These are phyloP conservation scores for Penicillium sp. DNA, from an alignment of 2,329 filamentous ascomycete species.

Conservation along the genomic window DNA sequence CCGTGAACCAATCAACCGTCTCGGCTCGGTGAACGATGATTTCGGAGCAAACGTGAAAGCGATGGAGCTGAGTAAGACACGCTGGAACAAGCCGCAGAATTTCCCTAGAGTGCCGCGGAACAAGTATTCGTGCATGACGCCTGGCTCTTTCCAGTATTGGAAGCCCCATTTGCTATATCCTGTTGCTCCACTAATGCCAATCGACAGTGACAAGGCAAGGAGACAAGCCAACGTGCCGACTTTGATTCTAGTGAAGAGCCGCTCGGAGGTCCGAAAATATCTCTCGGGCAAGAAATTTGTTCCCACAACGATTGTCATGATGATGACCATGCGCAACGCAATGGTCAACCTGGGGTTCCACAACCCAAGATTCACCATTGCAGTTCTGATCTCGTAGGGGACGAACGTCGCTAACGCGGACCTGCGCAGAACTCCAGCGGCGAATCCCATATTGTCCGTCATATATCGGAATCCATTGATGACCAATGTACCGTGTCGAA, in stretches of 20 bases:
- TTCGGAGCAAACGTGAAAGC: slow-evolving; percentile 56
- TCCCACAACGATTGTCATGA: slow-evolving; percentile 59
- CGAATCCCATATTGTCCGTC: slow-evolving; percentile 41
- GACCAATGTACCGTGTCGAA: slow-evolving; percentile 42
- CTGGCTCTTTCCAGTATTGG: slow-evolving; percentile 52
- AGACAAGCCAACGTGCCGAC: slow-evolving; percentile 52
- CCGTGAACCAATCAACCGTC: slow-evolving; percentile 2
- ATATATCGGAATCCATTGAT: slow-evolving; percentile 44
- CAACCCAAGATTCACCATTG: slow-evolving; percentile 63
- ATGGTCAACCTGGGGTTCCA: slow-evolving; percentile 51
- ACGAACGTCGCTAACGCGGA: slow-evolving; percentile 48
- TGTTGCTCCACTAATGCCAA: slow-evolving; percentile 55
- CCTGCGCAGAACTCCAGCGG: slow-evolving; percentile 48
- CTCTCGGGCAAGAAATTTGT: slow-evolving; percentile 52
- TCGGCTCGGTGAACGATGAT: slow-evolving; percentile 57
- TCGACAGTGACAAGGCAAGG: slow-evolving; percentile 52
- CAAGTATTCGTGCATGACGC: slow-evolving; percentile 52
- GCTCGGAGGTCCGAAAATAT: slow-evolving; percentile 52
- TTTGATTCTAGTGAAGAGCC: slow-evolving; percentile 52
- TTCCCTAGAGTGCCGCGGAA: slow-evolving; percentile 49
- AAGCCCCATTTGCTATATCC: slow-evolving; percentile 52
- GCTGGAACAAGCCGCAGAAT: slow-evolving; percentile 53
- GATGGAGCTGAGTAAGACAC: slow-evolving; percentile 53
- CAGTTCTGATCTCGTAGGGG: slow-evolving; percentile 65
- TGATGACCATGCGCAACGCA: slow-evolving; percentile 51